Evolutionary conservation across 2,329 filamentous ascomycete species (phyloP).

Genomic region (Chalara sp.): DNA sequence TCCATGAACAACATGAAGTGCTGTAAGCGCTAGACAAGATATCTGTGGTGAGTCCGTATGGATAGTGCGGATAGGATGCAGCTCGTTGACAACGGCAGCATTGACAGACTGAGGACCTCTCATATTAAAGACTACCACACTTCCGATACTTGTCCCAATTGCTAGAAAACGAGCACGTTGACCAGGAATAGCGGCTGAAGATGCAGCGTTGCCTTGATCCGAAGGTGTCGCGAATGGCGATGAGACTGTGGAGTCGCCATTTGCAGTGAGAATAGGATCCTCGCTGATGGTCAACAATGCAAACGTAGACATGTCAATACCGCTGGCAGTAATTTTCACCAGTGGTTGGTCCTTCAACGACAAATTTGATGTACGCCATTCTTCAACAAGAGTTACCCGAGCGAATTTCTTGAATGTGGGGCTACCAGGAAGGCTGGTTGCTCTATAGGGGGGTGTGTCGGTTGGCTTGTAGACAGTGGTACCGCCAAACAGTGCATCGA

Average conservation of each 20-base stretch:
- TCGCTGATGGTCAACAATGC: slow-evolving; percentile 67
- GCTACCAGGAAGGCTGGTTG: slow-evolving; percentile 21
- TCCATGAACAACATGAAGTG: slow-evolving; percentile 84
- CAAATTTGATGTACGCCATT: slow-evolving; percentile 61
- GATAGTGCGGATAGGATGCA: slow-evolving; percentile 72
- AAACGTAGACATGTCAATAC: slow-evolving; percentile 68
- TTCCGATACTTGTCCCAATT: slow-evolving; percentile 71
- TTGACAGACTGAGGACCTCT: slow-evolving; percentile 56
- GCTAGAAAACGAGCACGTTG: slow-evolving; percentile 76
- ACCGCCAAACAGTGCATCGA: slow-evolving; percentile 20
- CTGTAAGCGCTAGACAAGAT: slow-evolving; percentile 74
- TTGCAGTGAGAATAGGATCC: slow-evolving; percentile 64
- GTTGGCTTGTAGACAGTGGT: slow-evolving; percentile 8
- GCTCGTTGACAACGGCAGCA: slow-evolving; percentile 45
- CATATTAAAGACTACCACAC: slow-evolving; percentile 79
- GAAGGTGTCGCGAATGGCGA: slow-evolving; percentile 21
- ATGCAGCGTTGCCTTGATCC: slow-evolving; percentile 9
- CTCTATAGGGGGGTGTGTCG: slow-evolving; percentile 12
- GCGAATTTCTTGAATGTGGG: slow-evolving; percentile 13
- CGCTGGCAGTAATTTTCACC: slow-evolving; percentile 60
- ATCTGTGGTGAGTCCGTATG: slow-evolving; percentile 87
- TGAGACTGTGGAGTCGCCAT: slow-evolving; percentile 32
- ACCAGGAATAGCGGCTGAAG: slow-evolving; percentile 65
- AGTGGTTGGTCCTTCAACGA: slow-evolving; percentile 52
- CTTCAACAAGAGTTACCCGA: slow-evolving; percentile 39